These are phyloP conservation scores for Trypanosoma platydactyli DNA, from an alignment of 208 protist genomes.

Conservation along the genomic window DNA sequence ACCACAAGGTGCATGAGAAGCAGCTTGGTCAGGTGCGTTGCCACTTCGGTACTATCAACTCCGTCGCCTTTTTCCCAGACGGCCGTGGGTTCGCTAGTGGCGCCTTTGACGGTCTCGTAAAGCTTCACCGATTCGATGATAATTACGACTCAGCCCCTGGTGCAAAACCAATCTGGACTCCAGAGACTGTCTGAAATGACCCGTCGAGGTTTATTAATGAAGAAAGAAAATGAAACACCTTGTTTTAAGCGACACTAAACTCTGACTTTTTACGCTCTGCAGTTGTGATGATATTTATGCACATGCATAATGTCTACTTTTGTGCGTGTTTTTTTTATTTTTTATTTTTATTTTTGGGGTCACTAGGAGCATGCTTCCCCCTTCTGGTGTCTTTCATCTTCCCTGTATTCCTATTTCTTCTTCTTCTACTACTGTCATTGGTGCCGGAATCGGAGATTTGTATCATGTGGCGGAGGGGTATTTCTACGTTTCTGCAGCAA, in stretches of 20 bases:
- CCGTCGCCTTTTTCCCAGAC: conserved; percentile 95
- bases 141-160: conserved; percentile 87
- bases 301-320: background rate
- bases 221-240: background rate
- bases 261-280: background rate
- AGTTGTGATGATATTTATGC: background rate
- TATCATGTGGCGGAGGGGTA: conserved; percentile 11
- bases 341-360: conserved; percentile 3
- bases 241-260: conserved; percentile 3
- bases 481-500: background rate
- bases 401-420: conserved; percentile 1
- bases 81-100: conserved; percentile 93
- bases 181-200: conserved; percentile 18
- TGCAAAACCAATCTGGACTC: conserved; percentile 60
- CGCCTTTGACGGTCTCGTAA: conserved; percentile 96
- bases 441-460: background rate
- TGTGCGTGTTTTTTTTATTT: background rate
- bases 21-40: conserved; percentile 95
- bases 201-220: background rate
- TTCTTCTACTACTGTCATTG: background rate
- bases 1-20: conserved; percentile 94
- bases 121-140: conserved; percentile 95
- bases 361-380: too few relatives aligned
- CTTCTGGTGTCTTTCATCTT: background rate
- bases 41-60: conserved; percentile 99